Evolutionary conservation across 2,329 filamentous ascomycete species (phyloP), one percentile per base, ranked within the genome.

Genomic region (Fusarium sulawesiense): DNA sequence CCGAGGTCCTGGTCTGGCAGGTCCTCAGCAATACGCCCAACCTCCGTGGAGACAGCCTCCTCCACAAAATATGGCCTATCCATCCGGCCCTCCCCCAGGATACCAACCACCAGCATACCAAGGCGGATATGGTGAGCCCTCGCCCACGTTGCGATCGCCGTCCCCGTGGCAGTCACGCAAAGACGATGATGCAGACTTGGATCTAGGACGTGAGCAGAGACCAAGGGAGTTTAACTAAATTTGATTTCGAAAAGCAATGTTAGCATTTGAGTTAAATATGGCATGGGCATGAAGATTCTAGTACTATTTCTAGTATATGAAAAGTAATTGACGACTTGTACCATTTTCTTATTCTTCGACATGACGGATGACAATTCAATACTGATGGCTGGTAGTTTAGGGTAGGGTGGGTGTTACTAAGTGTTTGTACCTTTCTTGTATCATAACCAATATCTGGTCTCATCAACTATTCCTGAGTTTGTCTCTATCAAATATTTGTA

Each of bases 81-180:
- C 73, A n/a, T 68, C 75, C 27, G 75, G 76, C 10, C 69, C 78
- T 14, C 78, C 78, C 1, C 78, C 78, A n/a, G 76, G 77, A 40
- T 80, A 80, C 45, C 76, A 79, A 25, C 63, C 78, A 20, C 74
- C 77, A 8, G 76, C 78, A n/a, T 75, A 76, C 56, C 74, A 77
- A 41, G 73, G 76, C 48, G 74, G 75, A 12, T 68, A 79, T 48
- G 73, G 76, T 29, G 62, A 73, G 16, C 62, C 76, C 12, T 75
- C 75, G 20, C 72, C 79, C 25, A 64, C 64, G n/a, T 34, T 62
- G 25, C 58, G 58, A 16, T 72, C 75, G 4, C 72, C 78, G 4
- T 77, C 75, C 7, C 74, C 78, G 4, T 77, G 77, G 61, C 75
- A 71, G 21, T 64, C 67, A 25, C 67, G 72, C 12, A 76, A 78